phyloP scores from a whole-genome alignment of 192 early-diverging fungal species.

The Lobosporangium transversale region DNA sequence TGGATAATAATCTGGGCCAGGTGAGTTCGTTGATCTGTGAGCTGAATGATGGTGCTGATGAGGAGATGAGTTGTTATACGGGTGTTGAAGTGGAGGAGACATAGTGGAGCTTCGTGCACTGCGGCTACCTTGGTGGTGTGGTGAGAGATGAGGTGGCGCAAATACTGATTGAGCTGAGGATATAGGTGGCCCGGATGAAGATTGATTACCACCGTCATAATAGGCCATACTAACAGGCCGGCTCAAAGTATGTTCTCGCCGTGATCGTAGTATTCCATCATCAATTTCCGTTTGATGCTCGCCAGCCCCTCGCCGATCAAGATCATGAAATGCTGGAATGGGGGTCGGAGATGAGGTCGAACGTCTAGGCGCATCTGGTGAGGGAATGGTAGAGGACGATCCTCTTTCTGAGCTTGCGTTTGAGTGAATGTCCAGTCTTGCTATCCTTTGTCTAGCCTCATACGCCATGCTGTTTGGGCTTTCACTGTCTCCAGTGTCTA shows the following conservation, averaged over 20 bases:
- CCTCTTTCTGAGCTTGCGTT: slow-evolving; percentile 35
- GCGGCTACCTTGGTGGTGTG: slow-evolving; percentile 13
- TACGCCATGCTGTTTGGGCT: slow-evolving; percentile 24
- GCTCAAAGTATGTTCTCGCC: slow-evolving; percentile 15
- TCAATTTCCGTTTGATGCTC: slow-evolving; percentile 12
- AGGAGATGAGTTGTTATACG: slow-evolving; percentile 4
- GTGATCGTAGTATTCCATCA: neutral
- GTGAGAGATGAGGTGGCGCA: neutral
- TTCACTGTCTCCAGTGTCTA: slow-evolving; percentile 40
- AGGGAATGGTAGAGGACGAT: slow-evolving; percentile 19
- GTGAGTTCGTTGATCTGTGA: slow-evolving; percentile 20
- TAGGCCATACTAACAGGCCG: neutral
- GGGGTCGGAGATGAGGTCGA: slow-evolving; percentile 29
- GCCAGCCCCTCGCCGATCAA: slow-evolving; percentile 2
- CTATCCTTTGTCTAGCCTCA: slow-evolving; percentile 41
- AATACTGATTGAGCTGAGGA: neutral
- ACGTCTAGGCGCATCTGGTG: slow-evolving; percentile 26
- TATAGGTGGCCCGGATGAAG: neutral
- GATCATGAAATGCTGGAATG: slow-evolving; percentile 14
- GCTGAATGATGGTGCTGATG: slow-evolving; percentile 11
- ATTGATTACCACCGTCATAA: slow-evolving; percentile 1
- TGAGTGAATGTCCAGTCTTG: slow-evolving; percentile 36
- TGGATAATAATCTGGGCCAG: slow-evolving; percentile 19
- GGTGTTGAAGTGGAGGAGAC: slow-evolving; percentile 22
- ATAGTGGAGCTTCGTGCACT: slow-evolving; percentile 14